These are phyloP conservation scores for Vitellaria paradoxa DNA, from an alignment of 179 eudicot species.

Conservation along the genomic window DNA sequence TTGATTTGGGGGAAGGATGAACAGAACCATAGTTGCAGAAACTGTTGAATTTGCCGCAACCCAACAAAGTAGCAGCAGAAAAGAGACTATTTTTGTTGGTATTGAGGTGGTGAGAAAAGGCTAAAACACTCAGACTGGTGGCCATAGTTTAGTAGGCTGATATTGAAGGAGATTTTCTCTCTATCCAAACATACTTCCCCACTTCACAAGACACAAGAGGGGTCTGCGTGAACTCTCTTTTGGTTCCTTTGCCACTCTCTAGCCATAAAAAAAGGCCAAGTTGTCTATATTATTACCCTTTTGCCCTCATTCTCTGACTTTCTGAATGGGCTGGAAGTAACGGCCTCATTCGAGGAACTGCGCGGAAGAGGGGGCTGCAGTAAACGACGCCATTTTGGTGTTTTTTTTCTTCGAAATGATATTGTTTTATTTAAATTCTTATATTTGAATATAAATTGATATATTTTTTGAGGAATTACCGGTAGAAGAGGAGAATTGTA, in stretches of 20 bases:
- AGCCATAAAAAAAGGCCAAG: neutral
- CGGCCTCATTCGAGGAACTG: neutral
- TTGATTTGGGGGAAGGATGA: neutral
- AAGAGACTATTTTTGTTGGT: neutral
- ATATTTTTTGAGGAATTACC: no score
- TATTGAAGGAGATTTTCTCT: neutral
- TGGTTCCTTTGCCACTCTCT: no score
- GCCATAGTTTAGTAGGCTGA: neutral
- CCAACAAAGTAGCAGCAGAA: neutral
- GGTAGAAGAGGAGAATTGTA: no score
- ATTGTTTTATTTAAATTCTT: no score
- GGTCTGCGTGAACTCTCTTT: no score
- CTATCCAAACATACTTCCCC: conserved; percentile 4
- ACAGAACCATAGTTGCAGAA: neutral
- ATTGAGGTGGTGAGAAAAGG: conserved; percentile 5
- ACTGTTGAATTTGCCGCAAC: neutral
- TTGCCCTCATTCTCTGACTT: neutral
- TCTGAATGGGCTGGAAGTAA: neutral
- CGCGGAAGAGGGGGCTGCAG: no score
- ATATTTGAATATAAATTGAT: no score
- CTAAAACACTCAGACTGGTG: conserved; percentile 4
- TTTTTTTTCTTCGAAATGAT: no score
- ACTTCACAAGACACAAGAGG: neutral
- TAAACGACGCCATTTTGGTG: no score
- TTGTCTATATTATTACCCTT: neutral